Conservation (phyloP, 257 asterid species). For the Capsicum baccatum region DNA sequence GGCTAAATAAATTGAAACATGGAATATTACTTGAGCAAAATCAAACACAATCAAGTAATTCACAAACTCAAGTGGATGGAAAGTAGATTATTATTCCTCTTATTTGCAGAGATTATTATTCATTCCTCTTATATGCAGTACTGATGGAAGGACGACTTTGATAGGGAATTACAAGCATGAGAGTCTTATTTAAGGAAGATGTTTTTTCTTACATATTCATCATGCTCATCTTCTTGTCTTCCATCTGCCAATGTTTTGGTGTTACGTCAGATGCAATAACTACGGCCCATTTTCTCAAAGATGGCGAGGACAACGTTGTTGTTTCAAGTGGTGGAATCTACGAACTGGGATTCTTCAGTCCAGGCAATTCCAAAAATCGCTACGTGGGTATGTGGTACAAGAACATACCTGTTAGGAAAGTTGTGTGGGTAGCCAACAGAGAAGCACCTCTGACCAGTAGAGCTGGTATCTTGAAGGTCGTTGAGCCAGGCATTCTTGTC, state of each 20-base stretch:
- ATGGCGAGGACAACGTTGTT: constrained; percentile 17
- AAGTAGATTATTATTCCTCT: too few relatives aligned
- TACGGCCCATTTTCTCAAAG: constrained; percentile 20
- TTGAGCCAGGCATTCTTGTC: constrained; percentile 26
- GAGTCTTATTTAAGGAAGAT: too few relatives aligned
- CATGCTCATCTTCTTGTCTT: background rate
- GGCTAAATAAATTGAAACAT: too few relatives aligned
- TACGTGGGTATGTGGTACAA: background rate
- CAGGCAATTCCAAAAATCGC: background rate
- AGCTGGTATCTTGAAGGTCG: constrained; percentile 30
- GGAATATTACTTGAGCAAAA: too few relatives aligned
- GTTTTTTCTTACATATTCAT: too few relatives aligned
- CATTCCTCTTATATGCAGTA: too few relatives aligned
- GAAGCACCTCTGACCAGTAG: constrained; percentile 12
- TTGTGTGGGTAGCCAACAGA: constrained; percentile 11
- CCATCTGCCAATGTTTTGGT: background rate
- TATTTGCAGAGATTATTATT: too few relatives aligned
- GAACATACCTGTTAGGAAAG: background rate
- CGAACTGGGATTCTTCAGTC: background rate
- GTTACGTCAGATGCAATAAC: constrained; percentile 25
- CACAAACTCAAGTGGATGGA: too few relatives aligned
- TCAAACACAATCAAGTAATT: too few relatives aligned
- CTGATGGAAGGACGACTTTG: too few relatives aligned
- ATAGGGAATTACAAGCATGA: too few relatives aligned
- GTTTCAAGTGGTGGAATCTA: background rate